Percentiles rank a stretch among this genome's conserved stretches.
phyloP scores from a whole-genome alignment of 2,329 filamentous ascomycete genomes.

The Colletotrichum musae region DNA sequence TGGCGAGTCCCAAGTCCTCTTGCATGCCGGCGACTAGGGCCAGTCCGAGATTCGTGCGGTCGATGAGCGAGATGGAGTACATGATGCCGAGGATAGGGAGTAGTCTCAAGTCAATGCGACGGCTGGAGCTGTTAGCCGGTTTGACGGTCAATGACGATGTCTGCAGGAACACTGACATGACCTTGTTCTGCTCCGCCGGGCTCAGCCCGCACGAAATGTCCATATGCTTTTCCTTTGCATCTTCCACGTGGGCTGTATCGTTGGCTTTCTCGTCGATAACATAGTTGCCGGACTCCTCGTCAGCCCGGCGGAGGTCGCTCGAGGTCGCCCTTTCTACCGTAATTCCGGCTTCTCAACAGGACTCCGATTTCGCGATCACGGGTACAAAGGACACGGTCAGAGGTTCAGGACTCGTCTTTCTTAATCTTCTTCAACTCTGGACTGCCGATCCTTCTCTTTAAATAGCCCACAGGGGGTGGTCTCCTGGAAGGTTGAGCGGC shows the following conservation, averaged over 20 bases:
- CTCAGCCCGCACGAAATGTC: conserved; percentile 2
- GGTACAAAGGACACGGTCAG: not conserved
- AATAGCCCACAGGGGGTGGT: not conserved
- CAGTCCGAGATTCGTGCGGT: conserved; percentile 40
- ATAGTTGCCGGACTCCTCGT: conserved; percentile 26
- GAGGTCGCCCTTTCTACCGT: not conserved
- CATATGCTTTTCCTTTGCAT: not conserved
- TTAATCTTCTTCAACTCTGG: not conserved
- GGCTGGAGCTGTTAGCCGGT: conserved; percentile 23
- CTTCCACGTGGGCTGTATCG: conserved; percentile 16
- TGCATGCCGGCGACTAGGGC: conserved; percentile 42
- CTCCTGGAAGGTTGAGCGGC: not conserved
- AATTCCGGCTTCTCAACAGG: not conserved
- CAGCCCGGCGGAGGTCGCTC: not conserved
- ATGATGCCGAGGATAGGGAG: conserved; percentile 52
- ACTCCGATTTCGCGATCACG: not conserved
- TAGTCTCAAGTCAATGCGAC: conserved; percentile 52
- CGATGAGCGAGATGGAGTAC: conserved; percentile 43
- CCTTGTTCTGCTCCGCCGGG: conserved; percentile 27
- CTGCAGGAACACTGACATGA: conserved; percentile 10
- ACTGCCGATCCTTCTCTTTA: not conserved
- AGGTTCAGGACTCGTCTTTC: not conserved
- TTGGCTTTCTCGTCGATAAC: conserved; percentile 24
- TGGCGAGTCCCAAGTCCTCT: conserved; percentile 35
- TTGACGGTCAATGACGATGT: not conserved